phyloP scores from a whole-genome alignment of 495 filamentous ascomycete genomes.

The Penicillium angulare region DNA sequence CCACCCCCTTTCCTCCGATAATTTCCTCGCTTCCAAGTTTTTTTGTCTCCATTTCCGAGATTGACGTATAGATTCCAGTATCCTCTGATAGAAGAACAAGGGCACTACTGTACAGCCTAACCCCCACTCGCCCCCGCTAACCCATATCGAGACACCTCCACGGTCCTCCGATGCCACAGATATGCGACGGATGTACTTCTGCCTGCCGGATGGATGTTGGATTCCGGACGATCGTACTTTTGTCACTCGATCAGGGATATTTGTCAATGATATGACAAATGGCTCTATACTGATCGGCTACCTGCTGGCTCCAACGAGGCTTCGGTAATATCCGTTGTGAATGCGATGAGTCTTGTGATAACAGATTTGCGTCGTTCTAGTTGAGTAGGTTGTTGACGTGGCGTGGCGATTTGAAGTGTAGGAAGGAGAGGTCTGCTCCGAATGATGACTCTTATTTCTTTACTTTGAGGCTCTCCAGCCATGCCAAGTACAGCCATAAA shows the following conservation, averaged over 20 bases:
- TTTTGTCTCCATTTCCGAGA: neutral
- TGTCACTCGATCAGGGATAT: neutral
- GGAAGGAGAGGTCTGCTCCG: neutral
- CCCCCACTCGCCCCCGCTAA: neutral
- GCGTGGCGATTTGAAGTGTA: neutral
- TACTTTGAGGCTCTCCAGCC: neutral
- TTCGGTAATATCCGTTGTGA: neutral
- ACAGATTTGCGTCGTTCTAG: neutral
- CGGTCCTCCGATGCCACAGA: neutral
- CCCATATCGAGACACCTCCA: neutral
- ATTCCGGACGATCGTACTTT: conserved; percentile 1
- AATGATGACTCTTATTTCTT: neutral
- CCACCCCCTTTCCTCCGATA: neutral
- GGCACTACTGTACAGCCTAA: too few relatives aligned
- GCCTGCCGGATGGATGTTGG: neutral
- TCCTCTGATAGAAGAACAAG: too few relatives aligned
- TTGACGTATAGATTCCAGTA: neutral
- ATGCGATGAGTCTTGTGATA: neutral
- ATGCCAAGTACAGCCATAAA: neutral
- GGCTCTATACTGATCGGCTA: neutral
- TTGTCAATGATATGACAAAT: neutral
- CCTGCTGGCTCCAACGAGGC: neutral
- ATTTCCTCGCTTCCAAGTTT: neutral
- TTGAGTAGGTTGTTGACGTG: neutral
- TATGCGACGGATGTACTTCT: neutral